These are phyloP conservation scores for Colletotrichum endophyticum DNA, from an alignment of 2,329 filamentous ascomycete species.

Conservation along the genomic window DNA sequence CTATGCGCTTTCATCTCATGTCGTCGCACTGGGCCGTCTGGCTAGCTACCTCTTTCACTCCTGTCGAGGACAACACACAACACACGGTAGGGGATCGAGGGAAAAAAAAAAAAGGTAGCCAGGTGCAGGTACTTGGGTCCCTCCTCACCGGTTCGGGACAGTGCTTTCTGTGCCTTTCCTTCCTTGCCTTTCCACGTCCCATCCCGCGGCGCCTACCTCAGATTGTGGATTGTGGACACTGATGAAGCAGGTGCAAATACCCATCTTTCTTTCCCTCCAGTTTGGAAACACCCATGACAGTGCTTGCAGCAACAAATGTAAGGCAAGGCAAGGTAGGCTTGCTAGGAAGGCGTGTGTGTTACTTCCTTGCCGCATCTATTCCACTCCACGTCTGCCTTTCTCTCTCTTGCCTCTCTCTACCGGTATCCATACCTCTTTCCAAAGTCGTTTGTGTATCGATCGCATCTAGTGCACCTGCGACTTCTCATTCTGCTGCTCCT, in stretches of 20 bases:
- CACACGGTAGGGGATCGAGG: background rate
- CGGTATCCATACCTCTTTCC: background rate
- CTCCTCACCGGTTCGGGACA: background rate
- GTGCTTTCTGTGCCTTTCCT: background rate
- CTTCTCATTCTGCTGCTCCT: background rate
- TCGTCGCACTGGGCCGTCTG: background rate
- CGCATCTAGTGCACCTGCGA: background rate
- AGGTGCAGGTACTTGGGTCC: background rate
- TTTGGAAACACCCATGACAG: conserved; percentile 3
- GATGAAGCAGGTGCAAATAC: background rate
- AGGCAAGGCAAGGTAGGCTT: background rate
- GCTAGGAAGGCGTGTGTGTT: background rate
- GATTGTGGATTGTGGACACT: background rate
- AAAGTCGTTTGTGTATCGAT: background rate
- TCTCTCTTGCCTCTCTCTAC: background rate
- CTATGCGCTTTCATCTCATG: background rate
- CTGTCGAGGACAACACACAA: background rate
- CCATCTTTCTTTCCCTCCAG: background rate
- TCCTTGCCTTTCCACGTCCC: background rate
- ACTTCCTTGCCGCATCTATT: conserved; percentile 1
- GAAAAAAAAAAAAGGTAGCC: background rate
- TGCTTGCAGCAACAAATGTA: background rate
- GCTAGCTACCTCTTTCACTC: background rate
- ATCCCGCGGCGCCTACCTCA: background rate
- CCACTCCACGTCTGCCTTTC: background rate